These are phyloP conservation scores for Wickerhamiella siamensis DNA, from an alignment of 805 yeast genomes.

Conservation along the genomic window DNA sequence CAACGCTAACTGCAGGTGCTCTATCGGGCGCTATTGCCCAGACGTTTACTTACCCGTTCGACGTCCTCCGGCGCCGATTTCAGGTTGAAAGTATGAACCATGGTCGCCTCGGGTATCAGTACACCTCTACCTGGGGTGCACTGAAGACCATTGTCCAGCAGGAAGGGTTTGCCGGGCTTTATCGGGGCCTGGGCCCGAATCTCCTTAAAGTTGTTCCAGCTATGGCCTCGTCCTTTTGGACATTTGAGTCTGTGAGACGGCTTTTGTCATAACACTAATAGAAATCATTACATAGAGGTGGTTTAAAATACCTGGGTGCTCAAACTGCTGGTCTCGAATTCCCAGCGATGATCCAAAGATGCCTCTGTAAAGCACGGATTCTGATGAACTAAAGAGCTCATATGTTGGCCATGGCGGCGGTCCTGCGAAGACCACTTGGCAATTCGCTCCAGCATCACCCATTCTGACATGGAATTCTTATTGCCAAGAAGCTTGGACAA, in stretches of 20 bases:
- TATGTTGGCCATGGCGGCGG: neutral
- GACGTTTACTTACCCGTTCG: constrained; percentile 81
- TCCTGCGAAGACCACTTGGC: neutral
- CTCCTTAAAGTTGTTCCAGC: constrained; percentile 83
- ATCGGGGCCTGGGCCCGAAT: constrained; percentile 52
- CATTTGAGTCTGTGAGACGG: constrained; percentile 60
- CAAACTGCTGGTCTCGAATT: constrained; percentile 1
- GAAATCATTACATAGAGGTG: neutral
- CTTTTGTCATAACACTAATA: constrained; percentile 9
- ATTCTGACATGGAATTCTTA: neutral
- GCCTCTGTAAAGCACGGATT: neutral
- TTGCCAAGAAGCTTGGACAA: neutral
- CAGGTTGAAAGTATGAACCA: constrained; percentile 68
- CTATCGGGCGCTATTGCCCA: constrained; percentile 82
- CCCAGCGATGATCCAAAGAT: constrained; percentile 1
- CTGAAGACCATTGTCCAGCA: constrained; percentile 46
- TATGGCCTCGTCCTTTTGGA: constrained; percentile 92
- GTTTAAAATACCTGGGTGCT: constrained; percentile 1
- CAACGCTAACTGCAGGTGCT: constrained; percentile 69
- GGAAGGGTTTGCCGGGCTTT: constrained; percentile 72
- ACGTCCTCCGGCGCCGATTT: constrained; percentile 72
- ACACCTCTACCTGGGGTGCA: constrained; percentile 65
- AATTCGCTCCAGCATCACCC: neutral
- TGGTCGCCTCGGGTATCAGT: constrained; percentile 64
- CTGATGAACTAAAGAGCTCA: neutral